Percentiles rank a stretch among this genome's conserved stretches.
Evolutionary conservation across 352 stramenopile species (phyloP).

Genomic region (Phytophthora brassicae): DNA sequence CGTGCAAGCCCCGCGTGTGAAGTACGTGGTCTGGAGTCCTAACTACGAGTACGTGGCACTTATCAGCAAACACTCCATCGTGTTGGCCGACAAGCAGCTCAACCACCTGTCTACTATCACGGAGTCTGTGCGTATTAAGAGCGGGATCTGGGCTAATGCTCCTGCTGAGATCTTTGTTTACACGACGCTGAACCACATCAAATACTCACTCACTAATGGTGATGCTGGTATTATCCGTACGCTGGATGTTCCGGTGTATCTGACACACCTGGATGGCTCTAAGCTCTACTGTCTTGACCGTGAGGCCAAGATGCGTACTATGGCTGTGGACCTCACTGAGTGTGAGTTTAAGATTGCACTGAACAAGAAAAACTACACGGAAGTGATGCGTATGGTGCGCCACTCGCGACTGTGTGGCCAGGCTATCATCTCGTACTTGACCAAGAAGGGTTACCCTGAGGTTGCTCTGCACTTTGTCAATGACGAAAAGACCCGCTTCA

Average conservation of each 20-base stretch:
- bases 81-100: conserved; percentile 97
- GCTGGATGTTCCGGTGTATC: conserved; percentile 97
- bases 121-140: conserved; percentile 97
- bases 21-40: conserved; percentile 97
- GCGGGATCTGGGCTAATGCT: conserved; percentile 91
- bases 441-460: conserved; percentile 99
- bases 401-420: conserved; percentile 96
- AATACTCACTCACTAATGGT: conserved; percentile 91
- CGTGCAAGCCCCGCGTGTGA: conserved; percentile 95
- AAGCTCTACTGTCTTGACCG: conserved; percentile 97
- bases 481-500: conserved; percentile 98
- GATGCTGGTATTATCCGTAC: conserved; percentile 98
- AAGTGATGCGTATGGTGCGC: conserved; percentile 99
- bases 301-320: conserved; percentile 95
- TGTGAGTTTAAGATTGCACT: conserved; percentile 98
- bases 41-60: conserved; percentile 97
- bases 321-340: conserved; percentile 98
- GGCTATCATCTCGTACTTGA: conserved; percentile 99
- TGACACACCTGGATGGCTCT: conserved; percentile 94
- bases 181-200: conserved; percentile 96
- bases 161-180: conserved; percentile 97
- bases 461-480: conserved; percentile 99
- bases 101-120: conserved; percentile 96
- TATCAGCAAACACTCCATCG: conserved; percentile 97
- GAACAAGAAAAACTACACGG: conserved; percentile 94